A percentile compares a stretch with the other conserved stretches of the same genome.
Evolutionary conservation across 2,329 filamentous ascomycete genomes (phyloP).

Genomic region (Fusarium bulbicola): DNA sequence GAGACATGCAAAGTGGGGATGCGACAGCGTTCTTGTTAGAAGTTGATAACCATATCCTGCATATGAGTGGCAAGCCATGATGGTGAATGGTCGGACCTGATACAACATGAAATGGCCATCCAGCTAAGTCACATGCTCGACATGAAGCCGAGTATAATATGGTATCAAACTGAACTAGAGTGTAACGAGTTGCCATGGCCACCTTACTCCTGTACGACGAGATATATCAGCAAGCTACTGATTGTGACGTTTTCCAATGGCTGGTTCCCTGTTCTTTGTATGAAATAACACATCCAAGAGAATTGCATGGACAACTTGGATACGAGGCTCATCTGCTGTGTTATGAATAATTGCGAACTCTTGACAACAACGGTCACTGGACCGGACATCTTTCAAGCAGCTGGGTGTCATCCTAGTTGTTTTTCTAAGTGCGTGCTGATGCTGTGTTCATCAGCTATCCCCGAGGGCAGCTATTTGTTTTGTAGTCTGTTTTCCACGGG

Average conservation of each 20-base stretch:
- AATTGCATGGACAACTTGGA: neutral
- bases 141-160: neutral
- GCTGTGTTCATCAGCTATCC: neutral
- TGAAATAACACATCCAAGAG: too few species aligned
- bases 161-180: neutral
- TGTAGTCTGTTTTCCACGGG: too few species aligned
- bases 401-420: neutral
- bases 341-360: neutral
- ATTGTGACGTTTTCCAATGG: too few species aligned
- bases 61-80: neutral
- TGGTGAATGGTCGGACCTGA: neutral
- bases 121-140: neutral
- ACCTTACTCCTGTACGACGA: neutral
- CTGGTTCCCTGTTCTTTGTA: neutral
- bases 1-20: neutral
- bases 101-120: neutral
- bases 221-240: neutral
- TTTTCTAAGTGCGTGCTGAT: neutral
- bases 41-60: neutral
- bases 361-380: neutral
- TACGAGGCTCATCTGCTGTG: neutral
- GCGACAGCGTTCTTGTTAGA: accelerated
- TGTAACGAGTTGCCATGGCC: neutral
- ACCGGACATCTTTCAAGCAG: neutral
- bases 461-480: accelerated